Evolutionary conservation across 352 stramenopile genomes (phyloP), one percentile per base, ranked within the genome.

Genomic region (Pythium oligandrum): DNA sequence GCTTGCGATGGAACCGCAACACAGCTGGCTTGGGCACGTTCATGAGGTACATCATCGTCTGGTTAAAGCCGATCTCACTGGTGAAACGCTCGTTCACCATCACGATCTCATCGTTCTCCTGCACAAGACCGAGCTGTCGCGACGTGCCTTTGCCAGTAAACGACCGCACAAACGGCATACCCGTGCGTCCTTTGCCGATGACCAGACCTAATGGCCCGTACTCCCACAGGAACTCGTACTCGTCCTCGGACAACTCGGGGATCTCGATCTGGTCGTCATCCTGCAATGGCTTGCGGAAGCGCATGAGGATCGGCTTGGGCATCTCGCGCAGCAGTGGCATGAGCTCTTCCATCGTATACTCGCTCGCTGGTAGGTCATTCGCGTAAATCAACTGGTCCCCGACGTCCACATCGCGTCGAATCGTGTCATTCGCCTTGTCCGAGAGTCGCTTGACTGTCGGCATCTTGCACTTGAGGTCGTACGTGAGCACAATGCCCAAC

Each of bases 201-300:
- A 90, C 79, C 1, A 93, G 71, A 9, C 83, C 83, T 0, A 93
- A 61, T 7, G 75, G 71, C 3, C 83, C 83, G 44, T 88, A 85
- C 45, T 93, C 83, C 83, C 83, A 93, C 38, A 90, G 51, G 59
- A 93, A 90, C 46, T 93, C 83, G 66, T 90, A 93, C 52, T 93
- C 83, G 54, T 82, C 74, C 32, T 83, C 70, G 4, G 48, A 46
- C 4, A 92, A 38, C 36, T 75, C 64, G 3, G 79, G 79, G 30
- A 87, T 53, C 33, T 79, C 63, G 8, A 72, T 77, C 12, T 78
- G 55, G 43, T 83, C 51, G 40, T 78, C 64, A 36, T 88, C 70
- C 0, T 60, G 39, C 31, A 90, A 48, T 2, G 75, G 77, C 42
- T 82, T 81, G 10, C 79, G 64, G 56, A 93, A 93, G 12, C 83